A percentile compares a stretch with the other conserved stretches of the same genome.
phyloP scores from a whole-genome alignment of 2,329 filamentous ascomycete species.

The Epichloe gansuensis region DNA sequence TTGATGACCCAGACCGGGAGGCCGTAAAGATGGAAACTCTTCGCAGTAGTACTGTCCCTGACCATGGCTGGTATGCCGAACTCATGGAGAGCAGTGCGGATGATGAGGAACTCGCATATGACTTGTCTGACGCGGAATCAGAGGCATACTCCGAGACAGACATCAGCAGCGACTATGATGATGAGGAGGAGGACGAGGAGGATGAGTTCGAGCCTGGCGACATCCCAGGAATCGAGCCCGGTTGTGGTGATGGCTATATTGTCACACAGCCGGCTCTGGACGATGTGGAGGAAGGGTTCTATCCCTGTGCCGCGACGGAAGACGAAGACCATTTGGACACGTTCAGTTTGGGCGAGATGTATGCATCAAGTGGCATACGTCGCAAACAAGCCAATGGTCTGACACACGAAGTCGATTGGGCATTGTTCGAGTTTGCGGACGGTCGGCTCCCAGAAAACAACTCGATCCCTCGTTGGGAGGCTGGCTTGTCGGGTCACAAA shows the following conservation, averaged over 20 bases:
- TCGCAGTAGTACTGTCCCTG: slow-evolving; percentile 28
- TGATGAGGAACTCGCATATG: slow-evolving; percentile 45
- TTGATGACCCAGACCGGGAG: slow-evolving; percentile 55
- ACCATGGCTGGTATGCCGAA: slow-evolving; percentile 31
- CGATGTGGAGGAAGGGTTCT: slow-evolving; percentile 73
- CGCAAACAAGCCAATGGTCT: slow-evolving; percentile 60
- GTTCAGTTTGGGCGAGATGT: slow-evolving; percentile 69
- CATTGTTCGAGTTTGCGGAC: slow-evolving; percentile 68
- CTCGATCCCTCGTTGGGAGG: slow-evolving; percentile 38
- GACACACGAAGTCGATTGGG: slow-evolving; percentile 92
- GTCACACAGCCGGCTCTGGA: slow-evolving; percentile 89
- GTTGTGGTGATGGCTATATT: slow-evolving; percentile 63
- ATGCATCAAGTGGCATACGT: slow-evolving; percentile 81
- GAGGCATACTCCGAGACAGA: slow-evolving; percentile 38
- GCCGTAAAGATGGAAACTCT: slow-evolving; percentile 17
- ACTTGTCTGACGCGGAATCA: slow-evolving; percentile 51
- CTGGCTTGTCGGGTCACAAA: slow-evolving; percentile 7
- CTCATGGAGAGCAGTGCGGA: slow-evolving; percentile 29
- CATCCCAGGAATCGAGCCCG: slow-evolving; percentile 63
- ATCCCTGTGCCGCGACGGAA: slow-evolving; percentile 56
- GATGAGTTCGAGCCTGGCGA: slow-evolving; percentile 56
- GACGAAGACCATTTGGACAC: slow-evolving; percentile 75
- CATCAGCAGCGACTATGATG: slow-evolving; percentile 39
- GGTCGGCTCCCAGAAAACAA: slow-evolving; percentile 63
- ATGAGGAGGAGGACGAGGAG: slow-evolving; percentile 42